These are phyloP conservation scores for Stevia rebaudiana DNA, from an alignment of 140 eudicot genomes.

Conservation along the genomic window DNA sequence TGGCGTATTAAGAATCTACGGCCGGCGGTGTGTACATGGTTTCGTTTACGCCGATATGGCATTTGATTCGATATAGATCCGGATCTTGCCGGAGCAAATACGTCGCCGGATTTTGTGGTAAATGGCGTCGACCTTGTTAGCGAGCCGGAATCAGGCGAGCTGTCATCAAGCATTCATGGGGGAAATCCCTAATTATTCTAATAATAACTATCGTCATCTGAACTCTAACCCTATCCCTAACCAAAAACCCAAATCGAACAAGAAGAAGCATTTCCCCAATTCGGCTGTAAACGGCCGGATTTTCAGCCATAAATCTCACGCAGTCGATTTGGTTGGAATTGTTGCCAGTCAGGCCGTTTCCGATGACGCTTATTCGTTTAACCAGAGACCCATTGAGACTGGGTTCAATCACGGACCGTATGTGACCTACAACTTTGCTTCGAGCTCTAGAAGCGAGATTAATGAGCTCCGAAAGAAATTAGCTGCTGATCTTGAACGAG, in stretches of 20 bases:
- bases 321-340: constrained; percentile 29
- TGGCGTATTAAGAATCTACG: constrained; percentile 21
- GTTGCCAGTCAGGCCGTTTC: constrained; percentile 52
- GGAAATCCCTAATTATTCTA: constrained; percentile 46
- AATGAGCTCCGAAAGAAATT: constrained; percentile 51
- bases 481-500: constrained; percentile 51
- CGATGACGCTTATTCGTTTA: constrained; percentile 76
- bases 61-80: constrained; percentile 18
- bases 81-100: not conserved
- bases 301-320: constrained; percentile 16
- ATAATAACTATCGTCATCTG: constrained; percentile 33
- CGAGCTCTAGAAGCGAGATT: constrained; percentile 47
- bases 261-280: constrained; percentile 49
- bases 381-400: constrained; percentile 39
- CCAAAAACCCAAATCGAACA: constrained; percentile 40
- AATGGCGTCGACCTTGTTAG: constrained; percentile 62
- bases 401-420: constrained; percentile 41
- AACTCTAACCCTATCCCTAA: constrained; percentile 56
- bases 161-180: constrained; percentile 64
- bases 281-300: constrained; percentile 15
- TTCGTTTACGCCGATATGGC: constrained; percentile 23
- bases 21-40: constrained; percentile 30
- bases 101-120: constrained; percentile 1
- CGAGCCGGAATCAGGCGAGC: constrained; percentile 58
- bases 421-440: constrained; percentile 36